Percentiles rank a stretch among this genome's conserved stretches.
Evolutionary conservation across 2,329 filamentous ascomycete genomes (phyloP).

Genomic region (Trichophyton simii): DNA sequence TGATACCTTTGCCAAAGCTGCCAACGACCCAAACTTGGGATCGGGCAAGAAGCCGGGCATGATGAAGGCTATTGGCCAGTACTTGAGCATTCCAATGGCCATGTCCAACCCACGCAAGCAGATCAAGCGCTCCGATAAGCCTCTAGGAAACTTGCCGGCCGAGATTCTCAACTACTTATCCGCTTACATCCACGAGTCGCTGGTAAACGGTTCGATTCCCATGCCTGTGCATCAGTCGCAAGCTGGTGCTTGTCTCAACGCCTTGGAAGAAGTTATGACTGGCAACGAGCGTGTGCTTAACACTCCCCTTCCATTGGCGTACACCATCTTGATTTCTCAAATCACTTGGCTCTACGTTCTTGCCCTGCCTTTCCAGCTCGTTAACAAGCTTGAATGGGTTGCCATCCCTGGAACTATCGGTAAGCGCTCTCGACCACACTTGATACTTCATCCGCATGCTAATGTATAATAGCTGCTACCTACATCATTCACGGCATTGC

Average conservation of each 20-base stretch:
- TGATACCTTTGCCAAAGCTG: conserved; percentile 58
- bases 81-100: conserved; percentile 64
- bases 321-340: conserved; percentile 72
- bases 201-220: conserved; percentile 28
- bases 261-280: conserved; percentile 59
- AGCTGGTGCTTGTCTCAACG: conserved; percentile 45
- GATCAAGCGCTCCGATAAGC: conserved; percentile 58
- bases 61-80: conserved; percentile 57
- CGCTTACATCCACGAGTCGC: conserved; percentile 51
- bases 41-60: conserved; percentile 33
- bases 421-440: conserved; percentile 13
- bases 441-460: background rate
- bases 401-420: conserved; percentile 63
- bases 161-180: conserved; percentile 66
- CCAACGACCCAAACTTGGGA: conserved; percentile 33
- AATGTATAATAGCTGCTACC: conserved; percentile 37
- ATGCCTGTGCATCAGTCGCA: conserved; percentile 13
- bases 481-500: conserved; percentile 75
- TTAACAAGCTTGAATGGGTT: conserved; percentile 51
- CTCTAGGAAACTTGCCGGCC: conserved; percentile 69
- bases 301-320: conserved; percentile 70
- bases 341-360: conserved; percentile 78
- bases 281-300: conserved; percentile 67
- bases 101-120: conserved; percentile 65
- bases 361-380: conserved; percentile 70